Base-by-base conservation (phyloP, 352 stramenopile species). In the Pythium graminicola region DNA sequence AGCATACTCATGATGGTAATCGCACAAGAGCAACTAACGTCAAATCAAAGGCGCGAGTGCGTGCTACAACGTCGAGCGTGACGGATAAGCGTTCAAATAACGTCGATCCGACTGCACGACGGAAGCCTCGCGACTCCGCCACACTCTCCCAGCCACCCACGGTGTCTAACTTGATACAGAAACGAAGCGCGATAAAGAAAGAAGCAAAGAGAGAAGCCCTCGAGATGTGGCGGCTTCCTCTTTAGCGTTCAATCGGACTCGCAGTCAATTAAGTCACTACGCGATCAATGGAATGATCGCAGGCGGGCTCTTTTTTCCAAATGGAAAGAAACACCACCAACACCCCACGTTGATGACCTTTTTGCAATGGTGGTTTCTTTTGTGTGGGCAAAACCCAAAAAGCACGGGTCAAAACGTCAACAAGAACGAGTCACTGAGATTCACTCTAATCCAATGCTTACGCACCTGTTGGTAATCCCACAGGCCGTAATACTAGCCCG, bases 41-140 rank as follows among this genome's bases (percentile, higher is more conserved):
- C 11, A 36, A 16, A 20, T 16, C 22, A 33, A 22, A 6, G 39
- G 39, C 49, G 49, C 35, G 49, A 46, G 49, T 38, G 49, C 49
- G 49, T 48, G 50, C 29, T 57, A 35, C 40, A 35, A 24, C 50
- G 50, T 57, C 50, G 50, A 49, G 50, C 38, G 39, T 36, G 38
- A 36, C 39, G 50, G 38, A 44, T 29, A 31, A 57, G 31, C 50
- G 50, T 57, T 57, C 50, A 39, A 57, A 39, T 47, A 57, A 57
- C 50, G 50, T 43, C 50, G 38, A 57, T 47, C 50, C 23, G 50
- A 49, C 50, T 49, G 35, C 50, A 41, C 50, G 50, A 57, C 50
- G 38, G 27, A 42, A 54, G 46, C 46, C 46, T 44, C 46, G 46
- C 46, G 46, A 27, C 26, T 54, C 32, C 46, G 46, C 46, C 46